phyloP scores from a whole-genome alignment of 169 alveolate species.

The Cyclospora cayetanensis region DNA sequence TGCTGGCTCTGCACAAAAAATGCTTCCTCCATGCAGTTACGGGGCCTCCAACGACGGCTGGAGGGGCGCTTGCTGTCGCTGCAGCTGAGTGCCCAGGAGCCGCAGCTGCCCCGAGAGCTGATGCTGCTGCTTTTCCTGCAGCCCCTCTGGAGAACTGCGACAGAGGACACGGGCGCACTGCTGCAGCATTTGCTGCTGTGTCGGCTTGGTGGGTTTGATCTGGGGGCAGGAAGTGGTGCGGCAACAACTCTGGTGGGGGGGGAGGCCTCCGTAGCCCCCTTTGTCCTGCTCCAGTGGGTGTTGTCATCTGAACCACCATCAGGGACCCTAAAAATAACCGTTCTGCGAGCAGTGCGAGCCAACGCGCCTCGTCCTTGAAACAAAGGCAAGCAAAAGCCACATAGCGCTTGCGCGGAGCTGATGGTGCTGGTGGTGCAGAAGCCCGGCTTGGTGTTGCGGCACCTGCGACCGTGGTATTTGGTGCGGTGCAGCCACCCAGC shows the following conservation, averaged over 20 bases:
- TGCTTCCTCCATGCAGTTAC: background rate
- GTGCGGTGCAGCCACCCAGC: too few species aligned
- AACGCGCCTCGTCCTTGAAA: too few species aligned
- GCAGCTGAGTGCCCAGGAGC: background rate
- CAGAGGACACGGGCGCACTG: background rate
- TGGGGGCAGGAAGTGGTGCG: background rate
- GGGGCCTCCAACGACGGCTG: background rate
- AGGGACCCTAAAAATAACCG: too few species aligned
- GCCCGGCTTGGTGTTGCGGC: too few species aligned
- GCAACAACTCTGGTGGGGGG: constrained; percentile 35
- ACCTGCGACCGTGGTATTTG: too few species aligned
- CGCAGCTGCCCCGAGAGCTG: background rate
- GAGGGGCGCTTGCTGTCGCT: background rate
- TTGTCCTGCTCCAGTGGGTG: too few species aligned
- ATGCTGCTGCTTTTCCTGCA: background rate
- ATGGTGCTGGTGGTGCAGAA: too few species aligned
- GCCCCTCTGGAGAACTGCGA: background rate
- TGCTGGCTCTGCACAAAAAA: background rate
- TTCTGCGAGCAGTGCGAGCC: too few species aligned
- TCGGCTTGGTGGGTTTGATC: background rate
- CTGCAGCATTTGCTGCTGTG: constrained; percentile 58
- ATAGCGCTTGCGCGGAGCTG: too few species aligned
- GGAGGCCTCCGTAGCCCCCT: constrained; percentile 16
- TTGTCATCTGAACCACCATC: too few species aligned
- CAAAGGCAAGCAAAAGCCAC: too few species aligned